Percentiles rank a stretch among this genome's conserved stretches.
These are phyloP conservation scores for Breviolum minutum DNA, from an alignment of 73 alveolate species.

Conservation along the genomic window DNA sequence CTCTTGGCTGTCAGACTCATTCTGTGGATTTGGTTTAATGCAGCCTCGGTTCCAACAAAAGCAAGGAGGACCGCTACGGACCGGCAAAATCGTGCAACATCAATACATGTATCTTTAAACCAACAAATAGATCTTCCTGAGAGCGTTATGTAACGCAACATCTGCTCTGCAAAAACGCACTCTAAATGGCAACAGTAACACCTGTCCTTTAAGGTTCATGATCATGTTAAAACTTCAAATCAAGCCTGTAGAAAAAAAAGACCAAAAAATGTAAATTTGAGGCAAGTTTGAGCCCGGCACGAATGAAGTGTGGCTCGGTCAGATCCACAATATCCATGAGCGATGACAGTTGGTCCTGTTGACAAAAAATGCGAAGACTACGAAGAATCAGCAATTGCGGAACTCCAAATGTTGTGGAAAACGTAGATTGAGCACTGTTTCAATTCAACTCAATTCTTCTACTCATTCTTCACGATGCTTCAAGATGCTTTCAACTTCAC, in stretches of 20 bases:
- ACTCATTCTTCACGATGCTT: no score
- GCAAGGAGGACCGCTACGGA: not conserved
- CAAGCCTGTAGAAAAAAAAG: no score
- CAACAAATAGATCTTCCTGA: not conserved
- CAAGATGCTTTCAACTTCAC: no score
- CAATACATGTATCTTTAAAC: not conserved
- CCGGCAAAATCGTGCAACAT: not conserved
- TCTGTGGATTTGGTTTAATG: conserved; percentile 94
- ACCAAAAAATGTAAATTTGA: no score
- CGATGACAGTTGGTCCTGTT: conserved; percentile 52
- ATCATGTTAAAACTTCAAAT: no score
- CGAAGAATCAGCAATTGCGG: no score
- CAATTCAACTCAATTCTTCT: no score
- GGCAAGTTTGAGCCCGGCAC: not conserved
- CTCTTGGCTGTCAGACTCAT: conserved; percentile 45
- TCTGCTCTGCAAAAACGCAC: not conserved
- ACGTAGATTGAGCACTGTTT: no score
- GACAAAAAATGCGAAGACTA: no score
- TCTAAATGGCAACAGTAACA: no score
- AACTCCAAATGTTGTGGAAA: no score
- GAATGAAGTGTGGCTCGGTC: conserved; percentile 94
- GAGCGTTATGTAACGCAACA: not conserved
- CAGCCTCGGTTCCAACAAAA: not conserved
- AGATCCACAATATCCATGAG: conserved; percentile 81
- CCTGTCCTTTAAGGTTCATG: no score